Percentiles rank a stretch among this genome's conserved stretches.
Conservation (phyloP, 2,329 filamentous ascomycete species). For the Parastagonospora nodorum region DNA sequence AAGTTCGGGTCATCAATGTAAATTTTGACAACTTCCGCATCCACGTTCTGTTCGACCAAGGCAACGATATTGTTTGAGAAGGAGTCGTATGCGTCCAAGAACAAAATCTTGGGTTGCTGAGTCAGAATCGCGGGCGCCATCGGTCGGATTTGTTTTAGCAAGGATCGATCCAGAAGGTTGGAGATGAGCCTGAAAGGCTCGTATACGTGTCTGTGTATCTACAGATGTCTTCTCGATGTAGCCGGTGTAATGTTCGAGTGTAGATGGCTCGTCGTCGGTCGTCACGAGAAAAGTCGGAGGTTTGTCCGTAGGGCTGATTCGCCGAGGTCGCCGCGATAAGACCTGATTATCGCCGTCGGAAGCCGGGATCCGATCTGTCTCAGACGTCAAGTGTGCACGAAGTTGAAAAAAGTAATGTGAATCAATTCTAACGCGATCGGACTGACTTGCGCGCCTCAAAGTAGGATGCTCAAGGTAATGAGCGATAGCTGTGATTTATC, state of each 20-base stretch:
- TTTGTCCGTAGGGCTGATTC: slow-evolving; percentile 13
- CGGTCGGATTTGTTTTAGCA: background rate
- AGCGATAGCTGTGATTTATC: slow-evolving; percentile 12
- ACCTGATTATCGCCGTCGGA: slow-evolving; percentile 8
- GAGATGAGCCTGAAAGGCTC: background rate
- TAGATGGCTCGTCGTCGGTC: slow-evolving; percentile 2
- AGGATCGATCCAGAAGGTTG: too few relatives aligned
- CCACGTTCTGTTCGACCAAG: slow-evolving; percentile 72
- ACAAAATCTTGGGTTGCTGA: slow-evolving; percentile 66
- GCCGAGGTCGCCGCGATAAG: slow-evolving; percentile 15
- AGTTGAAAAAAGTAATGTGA: slow-evolving; percentile 1
- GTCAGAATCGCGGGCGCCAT: slow-evolving; percentile 38
- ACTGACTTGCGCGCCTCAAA: background rate
- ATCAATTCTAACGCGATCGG: background rate
- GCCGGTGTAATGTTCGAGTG: background rate
- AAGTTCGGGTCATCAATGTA: slow-evolving; percentile 62
- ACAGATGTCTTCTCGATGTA: background rate
- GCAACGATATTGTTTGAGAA: slow-evolving; percentile 95
- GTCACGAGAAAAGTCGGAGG: slow-evolving; percentile 11
- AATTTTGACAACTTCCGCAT: slow-evolving; percentile 71
- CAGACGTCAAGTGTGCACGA: background rate
- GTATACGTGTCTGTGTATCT: background rate
- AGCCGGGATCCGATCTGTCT: slow-evolving; percentile 4
- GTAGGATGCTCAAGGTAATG: slow-evolving; percentile 1
- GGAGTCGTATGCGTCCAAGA: slow-evolving; percentile 94